A percentile compares a stretch with the other conserved stretches of the same genome.
These are phyloP conservation scores for Globisporangium alternatum DNA, from an alignment of 352 stramenopile genomes.

Conservation along the genomic window DNA sequence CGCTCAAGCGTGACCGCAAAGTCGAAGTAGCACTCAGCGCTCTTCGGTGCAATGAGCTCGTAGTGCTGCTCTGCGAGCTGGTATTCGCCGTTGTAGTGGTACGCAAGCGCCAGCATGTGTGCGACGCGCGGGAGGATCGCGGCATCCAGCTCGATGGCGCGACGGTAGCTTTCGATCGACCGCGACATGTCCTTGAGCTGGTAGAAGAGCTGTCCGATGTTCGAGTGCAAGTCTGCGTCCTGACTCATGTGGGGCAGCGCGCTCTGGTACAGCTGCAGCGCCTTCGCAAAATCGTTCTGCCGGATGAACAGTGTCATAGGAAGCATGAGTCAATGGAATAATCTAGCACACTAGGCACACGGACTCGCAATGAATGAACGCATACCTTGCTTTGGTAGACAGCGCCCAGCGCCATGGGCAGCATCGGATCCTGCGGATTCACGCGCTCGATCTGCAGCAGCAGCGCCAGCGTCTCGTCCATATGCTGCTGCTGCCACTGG, in stretches of 20 bases:
- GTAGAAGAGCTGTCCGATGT: slow-evolving; percentile 34
- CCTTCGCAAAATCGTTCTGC: slow-evolving; percentile 24
- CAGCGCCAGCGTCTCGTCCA: slow-evolving; percentile 28
- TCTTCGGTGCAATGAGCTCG: slow-evolving; percentile 17
- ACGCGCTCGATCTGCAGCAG: slow-evolving; percentile 26
- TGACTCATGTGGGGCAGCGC: slow-evolving; percentile 17
- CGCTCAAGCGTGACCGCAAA: slow-evolving; percentile 47
- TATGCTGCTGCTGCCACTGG: slow-evolving; percentile 20
- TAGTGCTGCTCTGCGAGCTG: slow-evolving; percentile 29
- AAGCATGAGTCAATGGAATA: background rate
- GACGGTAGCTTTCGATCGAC: slow-evolving; percentile 15
- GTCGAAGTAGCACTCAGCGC: slow-evolving; percentile 46
- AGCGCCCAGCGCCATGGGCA: slow-evolving; percentile 26
- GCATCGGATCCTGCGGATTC: slow-evolving; percentile 21
- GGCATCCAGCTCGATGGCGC: slow-evolving; percentile 19
- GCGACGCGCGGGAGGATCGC: slow-evolving; percentile 2
- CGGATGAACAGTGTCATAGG: background rate
- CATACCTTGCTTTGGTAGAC: slow-evolving; percentile 27
- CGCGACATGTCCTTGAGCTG: slow-evolving; percentile 21
- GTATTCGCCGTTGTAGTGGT: slow-evolving; percentile 33
- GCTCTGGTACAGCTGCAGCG: slow-evolving; percentile 21
- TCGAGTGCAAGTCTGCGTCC: slow-evolving; percentile 21
- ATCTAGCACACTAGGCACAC: background rate
- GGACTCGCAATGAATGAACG: background rate
- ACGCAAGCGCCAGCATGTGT: slow-evolving; percentile 37